Evolutionary conservation across 768 basidiomycete species (phyloP).

Genomic region (Asterophora lycoperdoides): DNA sequence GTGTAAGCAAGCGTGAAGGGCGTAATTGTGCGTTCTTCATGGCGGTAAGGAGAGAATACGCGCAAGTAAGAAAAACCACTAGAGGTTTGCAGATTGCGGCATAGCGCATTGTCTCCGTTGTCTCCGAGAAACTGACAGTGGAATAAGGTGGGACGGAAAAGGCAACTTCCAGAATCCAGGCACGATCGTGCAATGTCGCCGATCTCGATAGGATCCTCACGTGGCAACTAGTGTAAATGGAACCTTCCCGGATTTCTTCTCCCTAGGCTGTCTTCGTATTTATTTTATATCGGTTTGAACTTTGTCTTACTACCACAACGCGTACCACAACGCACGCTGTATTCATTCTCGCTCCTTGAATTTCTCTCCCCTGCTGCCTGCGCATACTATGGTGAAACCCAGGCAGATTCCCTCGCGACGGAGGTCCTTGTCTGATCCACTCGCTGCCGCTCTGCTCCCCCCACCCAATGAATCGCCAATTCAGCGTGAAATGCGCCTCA

Average conservation of each 20-base stretch:
- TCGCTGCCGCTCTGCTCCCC: slow-evolving; percentile 61
- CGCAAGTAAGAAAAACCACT: too few relatives aligned
- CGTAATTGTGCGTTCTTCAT: too few relatives aligned
- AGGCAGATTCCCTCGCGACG: slow-evolving; percentile 34
- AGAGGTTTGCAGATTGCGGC: not conserved
- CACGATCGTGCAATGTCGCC: not conserved
- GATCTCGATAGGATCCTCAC: slow-evolving; percentile 23
- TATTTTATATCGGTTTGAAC: slow-evolving; percentile 21
- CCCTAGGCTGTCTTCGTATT: slow-evolving; percentile 16
- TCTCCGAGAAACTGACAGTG: slow-evolving; percentile 11
- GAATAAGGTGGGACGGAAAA: slow-evolving; percentile 7
- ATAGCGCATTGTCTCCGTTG: slow-evolving; percentile 9
- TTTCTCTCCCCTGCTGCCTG: slow-evolving; percentile 19
- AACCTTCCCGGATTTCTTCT: slow-evolving; percentile 21
- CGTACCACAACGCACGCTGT: slow-evolving; percentile 13
- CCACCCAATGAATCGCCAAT: slow-evolving; percentile 68
- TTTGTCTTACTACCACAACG: slow-evolving; percentile 13
- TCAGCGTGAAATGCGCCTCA: slow-evolving; percentile 61
- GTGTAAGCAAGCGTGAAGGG: not conserved
- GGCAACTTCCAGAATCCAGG: slow-evolving; percentile 4
- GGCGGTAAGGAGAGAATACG: too few relatives aligned
- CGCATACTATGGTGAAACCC: slow-evolving; percentile 35
- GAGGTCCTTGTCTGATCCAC: slow-evolving; percentile 60
- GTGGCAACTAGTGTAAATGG: slow-evolving; percentile 21
- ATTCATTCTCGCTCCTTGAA: slow-evolving; percentile 16